Percentiles rank a stretch among this genome's conserved stretches.
Conservation (phyloP, 2,329 filamentous ascomycete species). For the Colletotrichum spaethianum region DNA sequence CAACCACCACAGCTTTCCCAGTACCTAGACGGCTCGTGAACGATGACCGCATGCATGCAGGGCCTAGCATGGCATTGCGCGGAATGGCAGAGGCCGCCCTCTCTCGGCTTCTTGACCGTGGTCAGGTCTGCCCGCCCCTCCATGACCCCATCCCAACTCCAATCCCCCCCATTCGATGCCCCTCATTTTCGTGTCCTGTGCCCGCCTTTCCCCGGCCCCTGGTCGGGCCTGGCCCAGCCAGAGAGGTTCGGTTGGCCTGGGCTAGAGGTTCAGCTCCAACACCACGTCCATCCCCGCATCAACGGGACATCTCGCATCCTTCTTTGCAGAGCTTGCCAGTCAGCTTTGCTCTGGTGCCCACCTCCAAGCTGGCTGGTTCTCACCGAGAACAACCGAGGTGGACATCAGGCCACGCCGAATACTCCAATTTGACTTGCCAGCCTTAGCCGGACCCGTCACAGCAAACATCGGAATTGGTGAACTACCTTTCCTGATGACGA, state of each 20-base stretch:
- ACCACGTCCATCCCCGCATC: conserved; percentile 32
- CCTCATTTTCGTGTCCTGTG: conserved; percentile 38
- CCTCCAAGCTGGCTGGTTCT: conserved; percentile 9
- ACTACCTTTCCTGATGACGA: conserved; percentile 19
- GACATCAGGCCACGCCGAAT: conserved; percentile 26
- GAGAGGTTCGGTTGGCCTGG: neutral
- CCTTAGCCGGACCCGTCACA: conserved; percentile 34
- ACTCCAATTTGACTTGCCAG: conserved; percentile 28
- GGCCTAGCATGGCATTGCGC: conserved; percentile 1
- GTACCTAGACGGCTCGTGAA: neutral
- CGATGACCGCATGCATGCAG: conserved; percentile 17
- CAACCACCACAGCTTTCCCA: neutral
- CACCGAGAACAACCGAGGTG: conserved; percentile 41
- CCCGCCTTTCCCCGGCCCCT: conserved; percentile 40
- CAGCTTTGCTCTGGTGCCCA: conserved; percentile 5
- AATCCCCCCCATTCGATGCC: conserved; percentile 29
- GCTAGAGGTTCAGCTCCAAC: neutral
- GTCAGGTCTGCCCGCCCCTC: conserved; percentile 24
- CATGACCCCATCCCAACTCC: conserved; percentile 34
- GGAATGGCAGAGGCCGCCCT: conserved; percentile 1
- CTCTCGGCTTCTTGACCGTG: neutral
- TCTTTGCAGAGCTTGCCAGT: conserved; percentile 5
- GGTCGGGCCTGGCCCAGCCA: conserved; percentile 6
- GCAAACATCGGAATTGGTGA: neutral
- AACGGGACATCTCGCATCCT: conserved; percentile 27